Percentiles rank a stretch among this genome's conserved stretches.
phyloP scores from a whole-genome alignment of 2,329 filamentous ascomycete species.

The Aotearoamyces nothofagi region DNA sequence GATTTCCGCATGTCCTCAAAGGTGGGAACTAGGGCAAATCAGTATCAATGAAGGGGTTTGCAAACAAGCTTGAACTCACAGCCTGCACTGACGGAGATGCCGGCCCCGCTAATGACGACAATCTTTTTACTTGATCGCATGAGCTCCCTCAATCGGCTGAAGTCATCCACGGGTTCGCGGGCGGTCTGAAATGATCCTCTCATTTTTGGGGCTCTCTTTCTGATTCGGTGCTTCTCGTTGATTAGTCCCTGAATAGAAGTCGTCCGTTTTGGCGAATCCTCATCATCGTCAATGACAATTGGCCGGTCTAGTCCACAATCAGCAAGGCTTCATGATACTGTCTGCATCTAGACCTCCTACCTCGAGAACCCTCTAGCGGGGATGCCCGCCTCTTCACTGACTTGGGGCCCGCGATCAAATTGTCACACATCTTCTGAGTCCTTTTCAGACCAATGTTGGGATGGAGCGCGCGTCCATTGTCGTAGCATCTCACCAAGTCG shows the following conservation, averaged over 20 bases:
- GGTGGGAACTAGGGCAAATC: conserved; percentile 9
- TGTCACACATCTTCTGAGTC: conserved; percentile 1
- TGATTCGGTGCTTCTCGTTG: conserved; percentile 1
- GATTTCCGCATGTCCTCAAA: conserved; percentile 11
- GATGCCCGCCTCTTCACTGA: conserved; percentile 1
- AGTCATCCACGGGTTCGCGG: background rate
- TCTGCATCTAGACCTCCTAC: conserved; percentile 1
- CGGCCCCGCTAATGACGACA: conserved; percentile 9
- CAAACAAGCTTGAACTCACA: conserved; percentile 6
- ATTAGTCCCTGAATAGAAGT: conserved; percentile 1
- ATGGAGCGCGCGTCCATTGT: conserved; percentile 7
- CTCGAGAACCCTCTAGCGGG: background rate
- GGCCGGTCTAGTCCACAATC: background rate
- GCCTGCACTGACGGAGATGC: conserved; percentile 9
- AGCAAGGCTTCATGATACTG: conserved; percentile 1
- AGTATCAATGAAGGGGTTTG: conserved; percentile 7
- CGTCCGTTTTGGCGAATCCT: conserved; percentile 1
- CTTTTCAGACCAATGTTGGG: conserved; percentile 6
- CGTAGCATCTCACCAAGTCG: conserved; percentile 8
- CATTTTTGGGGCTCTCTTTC: conserved; percentile 1
- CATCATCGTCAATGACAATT: conserved; percentile 1
- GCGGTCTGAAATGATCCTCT: background rate
- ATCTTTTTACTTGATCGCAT: conserved; percentile 11
- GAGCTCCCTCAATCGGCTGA: conserved; percentile 7
- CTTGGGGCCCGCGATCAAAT: conserved; percentile 1